Conservation (phyloP, 179 eudicot genomes). For the Beta corolliflora region DNA sequence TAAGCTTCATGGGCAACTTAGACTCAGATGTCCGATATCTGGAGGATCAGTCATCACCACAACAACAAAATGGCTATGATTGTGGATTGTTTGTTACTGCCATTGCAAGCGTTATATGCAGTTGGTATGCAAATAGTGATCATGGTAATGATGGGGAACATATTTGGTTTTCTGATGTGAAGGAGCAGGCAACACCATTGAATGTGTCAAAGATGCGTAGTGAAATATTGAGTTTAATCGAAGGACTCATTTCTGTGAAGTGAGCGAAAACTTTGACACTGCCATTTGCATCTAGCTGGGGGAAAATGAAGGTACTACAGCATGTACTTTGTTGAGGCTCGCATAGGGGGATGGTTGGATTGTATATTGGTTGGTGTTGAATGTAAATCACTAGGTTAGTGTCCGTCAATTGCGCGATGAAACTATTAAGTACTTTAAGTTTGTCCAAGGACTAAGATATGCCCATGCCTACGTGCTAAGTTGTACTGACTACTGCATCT, state of each 20-base stretch:
- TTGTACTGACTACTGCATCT: too few species aligned
- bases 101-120: conserved; percentile 59
- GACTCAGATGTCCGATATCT: conserved; percentile 36
- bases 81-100: conserved; percentile 82
- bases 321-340: too few species aligned
- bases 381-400: too few species aligned
- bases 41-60: conserved; percentile 54
- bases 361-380: too few species aligned
- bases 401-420: too few species aligned
- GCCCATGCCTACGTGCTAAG: too few species aligned
- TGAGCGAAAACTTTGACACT: not conserved
- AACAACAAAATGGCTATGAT: conserved; percentile 75
- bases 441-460: too few species aligned
- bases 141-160: conserved; percentile 31
- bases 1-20: conserved; percentile 34
- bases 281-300: too few species aligned
- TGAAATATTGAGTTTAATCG: conserved; percentile 53
- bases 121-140: conserved; percentile 49
- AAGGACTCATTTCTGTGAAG: conserved; percentile 37
- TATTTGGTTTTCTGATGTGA: conserved; percentile 58
- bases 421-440: too few species aligned
- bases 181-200: conserved; percentile 50
- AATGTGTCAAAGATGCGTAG: conserved; percentile 49
- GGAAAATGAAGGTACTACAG: too few species aligned
- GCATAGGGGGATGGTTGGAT: too few species aligned